Base-by-base conservation (phyloP, 2,329 filamentous ascomycete genomes). In the Trichoderma atrobrunneum region DNA sequence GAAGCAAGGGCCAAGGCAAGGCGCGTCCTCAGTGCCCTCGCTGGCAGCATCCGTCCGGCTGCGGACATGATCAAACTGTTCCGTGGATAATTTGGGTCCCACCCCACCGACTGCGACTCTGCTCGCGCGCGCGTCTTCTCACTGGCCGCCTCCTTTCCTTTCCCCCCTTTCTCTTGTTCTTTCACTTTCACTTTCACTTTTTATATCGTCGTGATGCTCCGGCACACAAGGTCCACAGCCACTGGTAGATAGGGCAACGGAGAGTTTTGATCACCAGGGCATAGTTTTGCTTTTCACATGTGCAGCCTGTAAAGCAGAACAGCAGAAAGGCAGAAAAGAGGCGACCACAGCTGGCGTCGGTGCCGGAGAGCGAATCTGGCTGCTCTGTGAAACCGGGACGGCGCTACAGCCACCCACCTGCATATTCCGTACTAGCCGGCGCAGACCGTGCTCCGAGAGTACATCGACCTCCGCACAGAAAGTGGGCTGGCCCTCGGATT, bases 401-500 rank as follows among this genome's bases (percentile, higher is more conserved):
- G 57, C 57, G 61, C 67, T 24, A 63, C 48, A 61, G 67, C 56
- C 57, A 70, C 59, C 67, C 67, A 62, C 67, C 67, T 70, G 67
- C 67, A 70, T 54, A 69, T 69, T 69, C 66, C 66, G 66, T 69
- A 69, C 66, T 69, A 69, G 66, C 66, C 66, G 66, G 66, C 66
- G 54, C 64, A 69, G 66, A 60, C 66, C 66, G 66, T 69, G 54
- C 66, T 69, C 66, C 66, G 54, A 48, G 14, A n/a, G 36, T 21
- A 60, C 36, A 48, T 34, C 30, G 51, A 57, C 66, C 66, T 69
- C 66, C 66, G 66, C 56, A 69, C 34, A n/a, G 12, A 28, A 28
- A 57, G 51, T 57, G 64, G 51, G 24, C 57, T 59, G 64, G 18
- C 30, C 24, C 36, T 60, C n/a, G 56, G 56, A 66, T 69, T 69